Percentiles rank a stretch among this genome's conserved stretches.
These are phyloP conservation scores for Globisporangium ultimum DNA, from an alignment of 352 stramenopile species.

Conservation along the genomic window DNA sequence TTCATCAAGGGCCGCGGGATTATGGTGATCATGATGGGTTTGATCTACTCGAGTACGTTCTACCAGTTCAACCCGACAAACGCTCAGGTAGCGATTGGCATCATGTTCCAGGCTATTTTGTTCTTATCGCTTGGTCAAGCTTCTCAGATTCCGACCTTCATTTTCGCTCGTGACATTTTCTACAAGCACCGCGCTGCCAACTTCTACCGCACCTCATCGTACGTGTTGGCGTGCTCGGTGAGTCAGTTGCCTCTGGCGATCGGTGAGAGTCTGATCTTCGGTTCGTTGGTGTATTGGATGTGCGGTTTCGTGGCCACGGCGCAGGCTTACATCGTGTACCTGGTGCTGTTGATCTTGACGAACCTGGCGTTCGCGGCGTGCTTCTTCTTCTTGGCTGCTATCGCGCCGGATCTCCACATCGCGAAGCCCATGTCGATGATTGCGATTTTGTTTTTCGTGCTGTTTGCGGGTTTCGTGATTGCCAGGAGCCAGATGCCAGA, in stretches of 20 bases:
- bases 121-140: too few species aligned
- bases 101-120: too few species aligned
- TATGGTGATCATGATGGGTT: too few species aligned
- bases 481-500: not conserved
- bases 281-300: conserved; percentile 82
- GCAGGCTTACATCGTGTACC: not conserved
- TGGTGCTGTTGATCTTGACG: not conserved
- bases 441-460: not conserved
- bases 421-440: not conserved
- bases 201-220: conserved; percentile 3
- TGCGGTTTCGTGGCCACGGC: conserved; percentile 43
- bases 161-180: too few species aligned
- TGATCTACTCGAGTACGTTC: too few species aligned
- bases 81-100: too few species aligned
- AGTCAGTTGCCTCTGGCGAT: conserved; percentile 2
- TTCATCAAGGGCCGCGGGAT: too few species aligned
- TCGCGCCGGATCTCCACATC: conserved; percentile 2
- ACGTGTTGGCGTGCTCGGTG: conserved; percentile 4
- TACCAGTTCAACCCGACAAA: too few species aligned
- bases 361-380: conserved; percentile 6
- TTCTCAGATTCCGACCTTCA: too few species aligned
- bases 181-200: too few species aligned
- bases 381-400: conserved; percentile 2
- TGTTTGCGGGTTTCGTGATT: conserved; percentile 3
- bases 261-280: conserved; percentile 37